Percentiles rank a stretch among this genome's conserved stretches.
Conservation (phyloP, 208 protist genomes). For the Vickermania spadyakhi region DNA sequence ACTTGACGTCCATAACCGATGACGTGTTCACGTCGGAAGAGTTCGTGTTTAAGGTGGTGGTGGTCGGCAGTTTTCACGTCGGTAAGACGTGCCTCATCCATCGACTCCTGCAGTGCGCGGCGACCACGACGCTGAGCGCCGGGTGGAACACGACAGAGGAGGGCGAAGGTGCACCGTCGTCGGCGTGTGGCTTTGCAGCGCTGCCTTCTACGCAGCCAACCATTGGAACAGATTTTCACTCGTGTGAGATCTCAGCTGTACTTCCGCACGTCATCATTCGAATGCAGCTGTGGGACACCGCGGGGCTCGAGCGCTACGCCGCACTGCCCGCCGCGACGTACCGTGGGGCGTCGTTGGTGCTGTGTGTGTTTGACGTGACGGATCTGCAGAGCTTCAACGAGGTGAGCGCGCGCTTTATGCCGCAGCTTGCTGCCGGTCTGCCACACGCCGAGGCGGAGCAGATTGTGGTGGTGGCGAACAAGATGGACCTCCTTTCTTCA, state of each 20-base stretch:
- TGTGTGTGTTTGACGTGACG: slow-evolving; percentile 89
- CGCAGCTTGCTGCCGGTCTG: background rate
- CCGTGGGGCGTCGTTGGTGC: slow-evolving; percentile 97
- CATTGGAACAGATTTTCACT: background rate
- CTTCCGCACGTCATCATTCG: slow-evolving; percentile 49
- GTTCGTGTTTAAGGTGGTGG: background rate
- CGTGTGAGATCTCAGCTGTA: background rate
- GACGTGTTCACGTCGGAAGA: background rate
- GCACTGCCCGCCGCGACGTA: slow-evolving; percentile 98
- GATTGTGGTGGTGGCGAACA: background rate
- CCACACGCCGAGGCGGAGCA: background rate
- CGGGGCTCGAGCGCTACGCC: slow-evolving; percentile 99
- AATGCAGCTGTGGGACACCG: slow-evolving; percentile 95
- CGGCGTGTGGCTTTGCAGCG: background rate
- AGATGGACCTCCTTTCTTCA: background rate
- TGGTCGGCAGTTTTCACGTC: background rate
- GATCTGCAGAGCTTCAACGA: slow-evolving; percentile 80
- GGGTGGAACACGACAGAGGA: background rate
- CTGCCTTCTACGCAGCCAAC: background rate
- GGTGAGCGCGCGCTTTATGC: slow-evolving; percentile 16
- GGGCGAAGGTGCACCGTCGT: background rate
- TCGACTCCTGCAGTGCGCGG: background rate
- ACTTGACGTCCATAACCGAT: background rate
- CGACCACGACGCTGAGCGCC: background rate
- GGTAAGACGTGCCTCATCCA: background rate